Percentiles rank a stretch among this genome's conserved stretches.
These are phyloP conservation scores for Tetraselmis chui DNA, from an alignment of 139 green algal genomes.

Conservation along the genomic window DNA sequence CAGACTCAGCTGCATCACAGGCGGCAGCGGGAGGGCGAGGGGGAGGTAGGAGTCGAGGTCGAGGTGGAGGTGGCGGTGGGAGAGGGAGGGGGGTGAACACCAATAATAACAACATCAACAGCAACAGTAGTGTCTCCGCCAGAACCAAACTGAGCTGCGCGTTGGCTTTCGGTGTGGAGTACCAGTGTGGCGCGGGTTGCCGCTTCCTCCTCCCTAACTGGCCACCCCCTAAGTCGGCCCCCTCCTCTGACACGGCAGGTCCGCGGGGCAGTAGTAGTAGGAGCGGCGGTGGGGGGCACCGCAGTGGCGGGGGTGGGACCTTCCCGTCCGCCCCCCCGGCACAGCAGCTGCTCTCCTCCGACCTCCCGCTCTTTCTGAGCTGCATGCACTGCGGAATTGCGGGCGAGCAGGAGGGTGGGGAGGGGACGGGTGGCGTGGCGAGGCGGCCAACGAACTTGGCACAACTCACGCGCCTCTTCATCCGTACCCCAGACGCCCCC, in stretches of 20 bases:
- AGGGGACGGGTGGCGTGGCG: background rate
- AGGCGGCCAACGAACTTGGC: background rate
- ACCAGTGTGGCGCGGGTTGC: background rate
- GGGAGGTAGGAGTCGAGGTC: background rate
- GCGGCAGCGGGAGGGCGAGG: no score
- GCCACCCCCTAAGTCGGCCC: no score
- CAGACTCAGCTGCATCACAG: no score
- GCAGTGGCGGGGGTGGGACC: no score
- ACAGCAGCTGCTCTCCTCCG: background rate
- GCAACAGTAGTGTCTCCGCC: no score
- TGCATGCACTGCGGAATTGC: background rate
- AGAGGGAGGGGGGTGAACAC: background rate
- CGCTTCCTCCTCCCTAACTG: background rate
- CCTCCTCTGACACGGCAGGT: no score
- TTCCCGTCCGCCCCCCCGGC: no score
- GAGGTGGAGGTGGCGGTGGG: background rate
- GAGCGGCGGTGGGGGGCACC: no score
- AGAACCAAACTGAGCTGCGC: background rate
- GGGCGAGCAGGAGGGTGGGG: background rate
- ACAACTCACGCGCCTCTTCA: background rate
- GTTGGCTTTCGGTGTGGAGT: background rate
- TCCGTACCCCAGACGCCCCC: background rate
- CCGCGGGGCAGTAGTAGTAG: no score
- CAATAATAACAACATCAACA: no score
- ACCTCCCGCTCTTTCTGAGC: background rate